Conservation (phyloP, 768 basidiomycete species). For the Psilocybe sp. region DNA sequence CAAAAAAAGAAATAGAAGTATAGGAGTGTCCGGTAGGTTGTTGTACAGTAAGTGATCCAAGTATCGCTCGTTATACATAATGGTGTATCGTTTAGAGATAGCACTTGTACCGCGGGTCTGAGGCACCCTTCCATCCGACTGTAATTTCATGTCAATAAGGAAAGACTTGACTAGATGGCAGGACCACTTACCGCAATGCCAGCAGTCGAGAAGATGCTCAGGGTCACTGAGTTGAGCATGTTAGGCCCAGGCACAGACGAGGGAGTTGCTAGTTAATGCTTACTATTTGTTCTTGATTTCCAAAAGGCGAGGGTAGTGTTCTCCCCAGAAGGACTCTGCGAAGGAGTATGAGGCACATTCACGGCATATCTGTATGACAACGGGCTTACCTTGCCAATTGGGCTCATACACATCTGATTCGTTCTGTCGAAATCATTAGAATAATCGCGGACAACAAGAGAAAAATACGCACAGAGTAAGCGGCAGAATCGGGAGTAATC, state of each 20-base stretch:
- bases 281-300: constrained; percentile 27
- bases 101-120: constrained; percentile 13
- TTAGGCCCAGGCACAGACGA: neutral
- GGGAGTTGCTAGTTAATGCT: neutral
- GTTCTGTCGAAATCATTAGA: constrained; percentile 14
- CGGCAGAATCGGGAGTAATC: constrained; percentile 24
- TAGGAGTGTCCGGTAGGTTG: too few relatives aligned
- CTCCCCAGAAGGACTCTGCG: constrained; percentile 24
- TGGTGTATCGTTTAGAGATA: constrained; percentile 4
- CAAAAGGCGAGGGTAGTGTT: constrained; percentile 19
- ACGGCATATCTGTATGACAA: too few relatives aligned
- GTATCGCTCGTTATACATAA: too few relatives aligned
- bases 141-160: neutral
- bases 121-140: constrained; percentile 20
- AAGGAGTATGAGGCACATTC: neutral
- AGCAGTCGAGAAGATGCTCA: constrained; percentile 24
- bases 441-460: neutral
- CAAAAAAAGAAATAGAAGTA: too few relatives aligned
- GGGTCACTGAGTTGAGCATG: constrained; percentile 17
- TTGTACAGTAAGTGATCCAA: too few relatives aligned
- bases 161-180: neutral
- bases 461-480: constrained; percentile 19
- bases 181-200: constrained; percentile 24
- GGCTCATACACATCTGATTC: constrained; percentile 27
- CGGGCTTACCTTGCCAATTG: constrained; percentile 19